phyloP scores from a whole-genome alignment of 805 yeast species.

The Metschnikowia noctiluminum region DNA sequence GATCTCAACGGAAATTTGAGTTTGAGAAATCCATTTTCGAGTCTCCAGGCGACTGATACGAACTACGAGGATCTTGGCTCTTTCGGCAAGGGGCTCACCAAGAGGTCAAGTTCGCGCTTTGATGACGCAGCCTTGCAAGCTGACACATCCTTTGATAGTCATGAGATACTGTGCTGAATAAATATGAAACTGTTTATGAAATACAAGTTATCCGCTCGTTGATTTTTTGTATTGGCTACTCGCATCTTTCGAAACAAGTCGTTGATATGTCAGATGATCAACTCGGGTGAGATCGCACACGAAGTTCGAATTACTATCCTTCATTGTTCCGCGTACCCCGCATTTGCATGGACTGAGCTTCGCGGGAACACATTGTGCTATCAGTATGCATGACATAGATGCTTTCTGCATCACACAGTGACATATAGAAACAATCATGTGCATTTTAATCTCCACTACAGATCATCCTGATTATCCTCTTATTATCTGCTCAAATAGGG shows the following conservation, averaged over 20 bases:
- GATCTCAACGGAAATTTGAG: conserved; percentile 3
- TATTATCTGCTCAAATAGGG: conserved; percentile 78
- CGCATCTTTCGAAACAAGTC: too few species aligned
- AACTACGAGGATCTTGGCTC: conserved; percentile 5
- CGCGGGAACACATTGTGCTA: not conserved
- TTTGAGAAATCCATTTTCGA: conserved; percentile 7
- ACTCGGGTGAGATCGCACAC: not conserved
- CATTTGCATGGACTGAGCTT: not conserved
- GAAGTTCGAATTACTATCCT: too few species aligned
- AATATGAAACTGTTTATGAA: not conserved
- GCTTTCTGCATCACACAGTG: not conserved
- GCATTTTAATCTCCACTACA: conserved; percentile 68
- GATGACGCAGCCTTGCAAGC: conserved; percentile 11
- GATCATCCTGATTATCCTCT: conserved; percentile 73
- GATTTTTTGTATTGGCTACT: too few species aligned
- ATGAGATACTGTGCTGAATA: conserved; percentile 12
- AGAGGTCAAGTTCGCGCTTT: conserved; percentile 6
- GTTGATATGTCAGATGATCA: not conserved
- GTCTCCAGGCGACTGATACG: conserved; percentile 5
- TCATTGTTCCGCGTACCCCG: not conserved
- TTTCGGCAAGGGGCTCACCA: conserved; percentile 2
- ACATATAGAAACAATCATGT: conserved; percentile 49
- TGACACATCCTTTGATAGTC: conserved; percentile 14
- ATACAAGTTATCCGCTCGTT: not conserved
- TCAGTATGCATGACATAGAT: conserved; percentile 1